Conservation (phyloP, 2,329 filamentous ascomycete genomes). For the Dothiorella sarmentorum region DNA sequence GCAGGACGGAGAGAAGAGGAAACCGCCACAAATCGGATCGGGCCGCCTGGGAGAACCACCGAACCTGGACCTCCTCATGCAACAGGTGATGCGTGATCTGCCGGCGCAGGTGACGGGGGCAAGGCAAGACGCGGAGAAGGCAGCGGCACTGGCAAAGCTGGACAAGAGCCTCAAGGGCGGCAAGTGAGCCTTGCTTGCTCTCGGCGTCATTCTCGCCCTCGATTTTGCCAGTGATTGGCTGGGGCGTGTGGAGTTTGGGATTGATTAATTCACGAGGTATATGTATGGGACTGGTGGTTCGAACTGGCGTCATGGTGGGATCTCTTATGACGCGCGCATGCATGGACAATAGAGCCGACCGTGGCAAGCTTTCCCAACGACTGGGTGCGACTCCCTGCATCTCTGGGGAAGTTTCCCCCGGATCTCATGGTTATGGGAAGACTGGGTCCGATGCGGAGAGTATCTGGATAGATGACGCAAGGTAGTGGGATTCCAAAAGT, state of each 20-base stretch:
- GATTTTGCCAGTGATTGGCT: background rate
- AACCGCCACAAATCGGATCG: constrained; percentile 23
- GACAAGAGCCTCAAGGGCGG: constrained; percentile 34
- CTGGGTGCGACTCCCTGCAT: background rate
- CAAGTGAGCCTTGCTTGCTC: constrained; percentile 12
- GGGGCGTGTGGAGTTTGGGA: background rate
- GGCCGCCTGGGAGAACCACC: constrained; percentile 41
- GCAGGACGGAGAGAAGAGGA: constrained; percentile 17
- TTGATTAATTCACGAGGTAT: background rate
- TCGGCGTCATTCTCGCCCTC: background rate
- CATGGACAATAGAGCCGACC: background rate
- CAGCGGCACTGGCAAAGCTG: constrained; percentile 46
- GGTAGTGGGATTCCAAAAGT: background rate
- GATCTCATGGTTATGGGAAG: background rate
- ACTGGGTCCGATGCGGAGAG: too few relatives aligned
- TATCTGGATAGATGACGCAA: background rate
- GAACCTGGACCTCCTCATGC: constrained; percentile 42
- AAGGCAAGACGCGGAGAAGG: constrained; percentile 41
- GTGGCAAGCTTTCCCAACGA: background rate
- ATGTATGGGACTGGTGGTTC: constrained; percentile 8
- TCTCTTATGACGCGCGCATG: background rate
- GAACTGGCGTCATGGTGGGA: constrained; percentile 12
- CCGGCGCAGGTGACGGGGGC: constrained; percentile 38
- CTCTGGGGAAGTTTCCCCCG: background rate
- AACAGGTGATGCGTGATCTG: constrained; percentile 46